Conservation (phyloP, 768 basidiomycete species). For the Kockovaella imperatae region DNA sequence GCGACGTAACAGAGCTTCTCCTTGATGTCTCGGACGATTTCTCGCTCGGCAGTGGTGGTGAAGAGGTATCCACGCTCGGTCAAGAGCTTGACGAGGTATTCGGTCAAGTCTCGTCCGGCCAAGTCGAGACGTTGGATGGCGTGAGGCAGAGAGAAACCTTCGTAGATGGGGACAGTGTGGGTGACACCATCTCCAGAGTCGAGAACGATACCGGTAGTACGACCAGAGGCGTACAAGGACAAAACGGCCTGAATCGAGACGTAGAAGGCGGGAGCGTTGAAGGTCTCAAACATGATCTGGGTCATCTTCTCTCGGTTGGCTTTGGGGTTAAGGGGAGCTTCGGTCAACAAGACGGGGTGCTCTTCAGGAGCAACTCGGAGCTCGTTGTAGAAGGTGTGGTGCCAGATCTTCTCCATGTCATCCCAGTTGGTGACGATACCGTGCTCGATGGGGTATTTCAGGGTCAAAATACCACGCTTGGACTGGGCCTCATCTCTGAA, state of each 20-base stretch:
- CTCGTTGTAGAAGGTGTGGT: constrained; percentile 95
- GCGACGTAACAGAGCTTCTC: constrained; percentile 95
- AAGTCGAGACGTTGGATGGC: constrained; percentile 86
- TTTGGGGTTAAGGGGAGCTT: constrained; percentile 88
- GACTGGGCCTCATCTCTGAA: constrained; percentile 80
- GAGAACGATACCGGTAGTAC: constrained; percentile 86
- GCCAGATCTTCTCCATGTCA: constrained; percentile 99
- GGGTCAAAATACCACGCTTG: constrained; percentile 86
- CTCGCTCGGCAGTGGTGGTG: constrained; percentile 85
- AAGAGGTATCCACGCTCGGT: constrained; percentile 89
- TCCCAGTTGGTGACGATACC: constrained; percentile 98
- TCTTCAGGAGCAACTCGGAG: constrained; percentile 87
- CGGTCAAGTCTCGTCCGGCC: constrained; percentile 83
- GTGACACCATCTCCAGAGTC: constrained; percentile 96
- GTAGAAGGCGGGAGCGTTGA: constrained; percentile 88
- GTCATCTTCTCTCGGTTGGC: constrained; percentile 85
- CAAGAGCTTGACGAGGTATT: constrained; percentile 44
- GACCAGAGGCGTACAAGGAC: constrained; percentile 85
- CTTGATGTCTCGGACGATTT: constrained; percentile 96
- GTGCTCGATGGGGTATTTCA: constrained; percentile 91
- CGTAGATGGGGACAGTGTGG: constrained; percentile 94
- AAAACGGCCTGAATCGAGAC: constrained; percentile 86
- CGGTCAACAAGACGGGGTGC: constrained; percentile 83
- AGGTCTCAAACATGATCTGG: constrained; percentile 94
- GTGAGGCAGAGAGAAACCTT: constrained; percentile 83